These are phyloP conservation scores for Xylaria multiplex DNA, from an alignment of 2,329 filamentous ascomycete species.

Conservation along the genomic window DNA sequence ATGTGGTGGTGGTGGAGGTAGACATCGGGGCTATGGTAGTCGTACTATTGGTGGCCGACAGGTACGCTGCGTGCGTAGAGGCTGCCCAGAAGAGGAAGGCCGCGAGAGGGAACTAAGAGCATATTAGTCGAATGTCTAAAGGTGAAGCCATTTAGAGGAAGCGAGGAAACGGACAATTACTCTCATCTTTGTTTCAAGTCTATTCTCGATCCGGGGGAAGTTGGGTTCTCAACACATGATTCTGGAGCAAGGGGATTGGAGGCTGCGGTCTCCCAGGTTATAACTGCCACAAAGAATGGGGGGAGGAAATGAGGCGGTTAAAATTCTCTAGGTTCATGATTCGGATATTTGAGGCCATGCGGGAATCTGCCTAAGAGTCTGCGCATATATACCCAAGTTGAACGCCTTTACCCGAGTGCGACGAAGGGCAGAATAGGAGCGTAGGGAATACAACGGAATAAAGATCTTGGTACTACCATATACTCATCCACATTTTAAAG, in stretches of 20 bases:
- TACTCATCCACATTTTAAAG: too few relatives aligned
- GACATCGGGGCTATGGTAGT: background rate
- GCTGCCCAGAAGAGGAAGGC: background rate
- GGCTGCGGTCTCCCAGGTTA: background rate
- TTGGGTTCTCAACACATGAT: background rate
- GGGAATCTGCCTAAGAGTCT: background rate
- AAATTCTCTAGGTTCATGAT: background rate
- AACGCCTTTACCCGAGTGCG: slow-evolving; percentile 27
- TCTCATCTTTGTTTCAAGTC: slow-evolving; percentile 19
- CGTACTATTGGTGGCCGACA: slow-evolving; percentile 17
- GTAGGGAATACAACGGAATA: background rate
- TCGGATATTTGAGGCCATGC: background rate
- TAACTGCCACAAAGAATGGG: background rate
- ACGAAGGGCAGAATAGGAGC: background rate
- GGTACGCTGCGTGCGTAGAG: background rate
- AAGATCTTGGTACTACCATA: background rate
- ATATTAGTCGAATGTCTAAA: background rate
- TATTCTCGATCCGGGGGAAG: background rate
- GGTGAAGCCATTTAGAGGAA: too few relatives aligned
- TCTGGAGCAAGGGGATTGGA: background rate
- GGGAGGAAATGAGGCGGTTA: background rate
- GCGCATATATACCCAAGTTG: background rate
- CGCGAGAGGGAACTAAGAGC: slow-evolving; percentile 1
- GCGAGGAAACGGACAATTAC: background rate
- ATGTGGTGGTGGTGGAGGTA: slow-evolving; percentile 4